Evolutionary conservation across 345 rosid species (phyloP), one percentile per base, ranked within the genome.

Genomic region (Salix brachista): DNA sequence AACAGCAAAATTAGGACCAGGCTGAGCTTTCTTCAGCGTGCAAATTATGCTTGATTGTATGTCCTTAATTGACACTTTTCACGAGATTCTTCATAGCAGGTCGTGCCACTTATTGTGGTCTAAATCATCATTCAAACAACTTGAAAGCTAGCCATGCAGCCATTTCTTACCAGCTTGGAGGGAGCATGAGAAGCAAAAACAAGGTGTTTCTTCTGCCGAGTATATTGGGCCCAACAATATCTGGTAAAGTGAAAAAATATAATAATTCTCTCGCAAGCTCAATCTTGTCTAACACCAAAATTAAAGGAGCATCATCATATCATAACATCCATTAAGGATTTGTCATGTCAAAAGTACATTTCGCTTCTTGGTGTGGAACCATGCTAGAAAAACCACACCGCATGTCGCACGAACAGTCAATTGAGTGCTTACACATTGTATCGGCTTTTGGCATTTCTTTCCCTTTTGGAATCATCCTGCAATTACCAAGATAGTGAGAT

Each of bases 401-500:
- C 10, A 14, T 11, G 25, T 28, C 42, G 25, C 70, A 46, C 44
- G 68, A 26, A 69, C 7, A 25, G 25, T 50, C 39, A 41, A 3
- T 36, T 8, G 26, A 64, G 77, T 41, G 73, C 77, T 94, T 88
- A 94, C n/a, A 87, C 91, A 70, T 42, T 85, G 80, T 91, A 94
- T 69, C 98, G 90, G 42, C 82, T 75, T 84, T 90, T 91, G 4
- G 48, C 80, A 8, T 85, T 80, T 75, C 88, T 88, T 18, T 89
- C 91, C 75, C 88, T 89, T 71, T 89, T 85, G 3, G 96, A 82
- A 84, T 94, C 97, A 73, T 91, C 98, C 98, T 94, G 92, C 84
- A 79, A 77, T 21, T 61, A 76, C 17, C 56, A 62, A 82, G 54
- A 36, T 54, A 42, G 58, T 73, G n/a, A 80, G 78, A 68, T 37